phyloP scores from a whole-genome alignment of 495 filamentous ascomycete species.

The Neurospora sp. region DNA sequence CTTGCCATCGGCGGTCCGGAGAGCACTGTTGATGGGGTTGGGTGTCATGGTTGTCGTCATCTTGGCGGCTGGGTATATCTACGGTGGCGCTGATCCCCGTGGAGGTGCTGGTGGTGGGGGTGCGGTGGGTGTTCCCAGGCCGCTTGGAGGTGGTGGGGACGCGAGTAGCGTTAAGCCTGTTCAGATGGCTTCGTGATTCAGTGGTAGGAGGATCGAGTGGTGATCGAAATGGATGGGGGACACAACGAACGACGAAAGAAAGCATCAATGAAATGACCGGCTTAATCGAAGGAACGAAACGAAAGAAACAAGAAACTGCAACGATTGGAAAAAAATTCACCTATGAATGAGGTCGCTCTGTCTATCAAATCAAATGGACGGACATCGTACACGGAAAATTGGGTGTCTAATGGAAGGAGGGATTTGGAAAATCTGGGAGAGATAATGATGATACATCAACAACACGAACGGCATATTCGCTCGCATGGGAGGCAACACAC shows the following conservation, averaged over 20 bases:
- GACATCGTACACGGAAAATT: background rate
- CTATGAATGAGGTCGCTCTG: background rate
- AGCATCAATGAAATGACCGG: background rate
- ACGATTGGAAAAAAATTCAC: background rate
- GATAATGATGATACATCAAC: background rate
- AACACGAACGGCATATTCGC: background rate
- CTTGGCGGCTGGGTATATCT: conserved; percentile 26
- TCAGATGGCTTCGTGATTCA: background rate
- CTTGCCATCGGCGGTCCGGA: conserved; percentile 53
- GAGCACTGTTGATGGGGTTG: conserved; percentile 50
- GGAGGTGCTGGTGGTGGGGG: background rate
- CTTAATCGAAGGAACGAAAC: background rate
- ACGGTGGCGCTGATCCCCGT: conserved; percentile 1
- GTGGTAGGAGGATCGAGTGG: background rate
- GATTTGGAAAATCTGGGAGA: background rate
- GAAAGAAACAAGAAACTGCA: background rate
- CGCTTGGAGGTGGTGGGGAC: background rate
- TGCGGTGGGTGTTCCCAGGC: background rate
- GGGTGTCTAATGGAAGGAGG: background rate
- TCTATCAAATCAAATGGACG: background rate
- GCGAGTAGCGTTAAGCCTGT: background rate
- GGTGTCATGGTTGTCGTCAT: conserved; percentile 46
- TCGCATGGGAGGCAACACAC: background rate
- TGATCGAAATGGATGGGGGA: background rate
- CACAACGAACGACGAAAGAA: background rate